Evolutionary conservation across 2,329 filamentous ascomycete genomes (phyloP).

Genomic region (Alternaria sp.): DNA sequence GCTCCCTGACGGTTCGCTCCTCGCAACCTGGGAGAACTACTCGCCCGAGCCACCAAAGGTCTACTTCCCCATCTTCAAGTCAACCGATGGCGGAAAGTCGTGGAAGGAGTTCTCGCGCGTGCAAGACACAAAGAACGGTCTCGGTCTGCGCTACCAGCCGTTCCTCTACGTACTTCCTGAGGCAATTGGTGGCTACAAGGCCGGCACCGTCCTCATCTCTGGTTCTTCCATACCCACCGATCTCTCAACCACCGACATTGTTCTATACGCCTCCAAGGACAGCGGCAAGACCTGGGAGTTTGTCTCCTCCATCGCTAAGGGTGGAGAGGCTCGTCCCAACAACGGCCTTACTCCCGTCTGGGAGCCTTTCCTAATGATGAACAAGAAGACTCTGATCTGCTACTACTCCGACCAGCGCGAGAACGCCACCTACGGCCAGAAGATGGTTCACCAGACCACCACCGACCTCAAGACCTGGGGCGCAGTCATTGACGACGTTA

Average conservation of each 20-base stretch:
- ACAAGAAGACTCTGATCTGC: slow-evolving; percentile 65
- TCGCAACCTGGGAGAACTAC: slow-evolving; percentile 64
- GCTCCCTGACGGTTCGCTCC: slow-evolving; percentile 53
- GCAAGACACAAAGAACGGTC: slow-evolving; percentile 69
- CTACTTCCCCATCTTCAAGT: slow-evolving; percentile 57
- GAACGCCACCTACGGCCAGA: slow-evolving; percentile 67
- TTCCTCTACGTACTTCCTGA: slow-evolving; percentile 69
- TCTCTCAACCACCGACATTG: slow-evolving; percentile 69
- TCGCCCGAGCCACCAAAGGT: slow-evolving; percentile 53
- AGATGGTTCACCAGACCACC: slow-evolving; percentile 69
- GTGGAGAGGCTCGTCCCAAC: slow-evolving; percentile 66
- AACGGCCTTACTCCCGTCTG: slow-evolving; percentile 74
- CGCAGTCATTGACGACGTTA: slow-evolving; percentile 66
- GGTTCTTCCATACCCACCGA: slow-evolving; percentile 66
- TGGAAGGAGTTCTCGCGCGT: slow-evolving; percentile 71
- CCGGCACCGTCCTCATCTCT: slow-evolving; percentile 68
- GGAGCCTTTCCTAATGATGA: slow-evolving; percentile 71
- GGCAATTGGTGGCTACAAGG: slow-evolving; percentile 62
- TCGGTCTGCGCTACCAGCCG: slow-evolving; percentile 73
- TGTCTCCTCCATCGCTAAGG: slow-evolving; percentile 68
- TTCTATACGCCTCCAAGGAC: slow-evolving; percentile 71
- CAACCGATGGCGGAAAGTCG: slow-evolving; percentile 55
- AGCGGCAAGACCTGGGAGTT: slow-evolving; percentile 69
- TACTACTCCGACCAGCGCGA: slow-evolving; percentile 78
- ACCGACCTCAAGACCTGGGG: slow-evolving; percentile 67